These are phyloP conservation scores for Hypoxylon sp. DNA, from an alignment of 2,329 filamentous ascomycete species.

Conservation along the genomic window DNA sequence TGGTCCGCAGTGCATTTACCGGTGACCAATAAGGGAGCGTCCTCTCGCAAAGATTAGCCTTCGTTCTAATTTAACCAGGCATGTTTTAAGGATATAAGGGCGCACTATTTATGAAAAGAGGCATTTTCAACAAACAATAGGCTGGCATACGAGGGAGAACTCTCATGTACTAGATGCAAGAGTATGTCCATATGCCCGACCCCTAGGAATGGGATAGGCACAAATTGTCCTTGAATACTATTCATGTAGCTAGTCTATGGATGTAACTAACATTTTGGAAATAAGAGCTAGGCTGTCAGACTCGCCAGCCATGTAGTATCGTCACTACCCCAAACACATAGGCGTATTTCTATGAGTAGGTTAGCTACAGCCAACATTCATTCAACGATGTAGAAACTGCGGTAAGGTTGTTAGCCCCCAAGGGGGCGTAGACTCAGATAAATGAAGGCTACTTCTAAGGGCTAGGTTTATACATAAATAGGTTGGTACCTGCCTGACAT, in stretches of 20 bases:
- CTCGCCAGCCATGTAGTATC: slow-evolving; percentile 7
- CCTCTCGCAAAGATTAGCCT: slow-evolving; percentile 21
- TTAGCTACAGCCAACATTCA: slow-evolving; percentile 10
- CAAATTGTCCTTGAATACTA: background rate
- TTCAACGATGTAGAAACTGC: slow-evolving; percentile 1
- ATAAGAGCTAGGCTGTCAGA: background rate
- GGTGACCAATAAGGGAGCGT: slow-evolving; percentile 32
- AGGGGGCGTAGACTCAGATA: slow-evolving; percentile 15
- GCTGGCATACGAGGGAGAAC: slow-evolving; percentile 1
- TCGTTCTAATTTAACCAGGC: slow-evolving; percentile 28
- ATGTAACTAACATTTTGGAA: slow-evolving; percentile 10
- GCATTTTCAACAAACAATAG: slow-evolving; percentile 30
- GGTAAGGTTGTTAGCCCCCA: slow-evolving; percentile 22
- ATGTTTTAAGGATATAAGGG: slow-evolving; percentile 18
- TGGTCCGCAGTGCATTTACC: slow-evolving; percentile 33
- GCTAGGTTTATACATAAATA: slow-evolving; percentile 10
- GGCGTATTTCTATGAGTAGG: slow-evolving; percentile 2
- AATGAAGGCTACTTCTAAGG: slow-evolving; percentile 16
- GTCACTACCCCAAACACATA: slow-evolving; percentile 7
- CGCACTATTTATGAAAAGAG: slow-evolving; percentile 26
- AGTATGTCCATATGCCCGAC: slow-evolving; percentile 6
- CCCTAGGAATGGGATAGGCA: background rate
- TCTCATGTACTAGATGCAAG: slow-evolving; percentile 16
- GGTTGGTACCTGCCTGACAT: slow-evolving; percentile 3
- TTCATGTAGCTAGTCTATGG: background rate